phyloP scores from a whole-genome alignment of 2,329 filamentous ascomycete genomes.

The Ploettnerulaceae sp. region DNA sequence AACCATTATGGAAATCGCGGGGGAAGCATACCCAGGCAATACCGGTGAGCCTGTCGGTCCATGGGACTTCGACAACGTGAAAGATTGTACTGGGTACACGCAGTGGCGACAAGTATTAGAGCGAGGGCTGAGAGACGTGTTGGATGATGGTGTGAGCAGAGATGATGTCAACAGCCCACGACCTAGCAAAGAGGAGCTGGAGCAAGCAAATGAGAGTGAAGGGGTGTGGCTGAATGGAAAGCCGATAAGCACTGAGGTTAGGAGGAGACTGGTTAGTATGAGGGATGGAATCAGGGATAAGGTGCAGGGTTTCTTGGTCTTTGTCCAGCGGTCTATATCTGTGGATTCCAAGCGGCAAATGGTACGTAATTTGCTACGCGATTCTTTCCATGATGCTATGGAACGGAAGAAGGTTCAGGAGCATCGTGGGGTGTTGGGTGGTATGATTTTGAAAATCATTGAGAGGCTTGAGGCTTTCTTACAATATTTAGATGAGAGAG shows the following conservation, averaged over 20 bases:
- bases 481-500: not conserved
- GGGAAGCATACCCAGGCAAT: not conserved
- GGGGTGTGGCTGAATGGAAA: constrained; percentile 2
- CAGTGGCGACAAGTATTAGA: not conserved
- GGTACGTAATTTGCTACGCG: not conserved
- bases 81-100: not conserved
- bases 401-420: not conserved
- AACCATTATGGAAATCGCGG: constrained; percentile 5
- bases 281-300: constrained; percentile 2
- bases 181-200: not conserved
- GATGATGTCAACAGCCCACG: not conserved
- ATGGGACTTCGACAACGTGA: constrained; percentile 5
- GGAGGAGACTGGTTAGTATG: not conserved
- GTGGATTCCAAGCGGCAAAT: not conserved
- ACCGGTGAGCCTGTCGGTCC: constrained; percentile 1
- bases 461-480: not conserved
- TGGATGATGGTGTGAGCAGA: not conserved
- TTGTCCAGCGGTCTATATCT: not conserved
- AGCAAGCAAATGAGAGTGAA: not conserved
- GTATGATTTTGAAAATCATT: constrained; percentile 3
- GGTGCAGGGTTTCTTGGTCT: constrained; percentile 1
- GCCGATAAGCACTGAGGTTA: not conserved
- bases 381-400: not conserved
- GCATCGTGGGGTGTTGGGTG: not conserved
- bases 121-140: not conserved